phyloP scores from a whole-genome alignment of 345 rosid genomes.

The Zanthoxylum bungeanum region DNA sequence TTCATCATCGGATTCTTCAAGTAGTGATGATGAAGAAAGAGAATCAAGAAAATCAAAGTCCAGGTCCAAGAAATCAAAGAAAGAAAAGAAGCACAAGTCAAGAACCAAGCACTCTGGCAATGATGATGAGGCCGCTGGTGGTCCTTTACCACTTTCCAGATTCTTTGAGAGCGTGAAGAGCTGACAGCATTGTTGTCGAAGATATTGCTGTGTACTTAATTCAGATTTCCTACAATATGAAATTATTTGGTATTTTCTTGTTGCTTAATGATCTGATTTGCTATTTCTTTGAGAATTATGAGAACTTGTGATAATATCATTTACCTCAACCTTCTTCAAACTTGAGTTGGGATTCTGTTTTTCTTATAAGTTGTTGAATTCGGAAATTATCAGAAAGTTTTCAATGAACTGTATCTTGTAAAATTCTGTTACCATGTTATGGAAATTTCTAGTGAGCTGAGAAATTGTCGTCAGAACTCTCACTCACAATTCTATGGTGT shows the following conservation, averaged over 20 bases:
- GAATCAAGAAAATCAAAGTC: slow-evolving; percentile 79
- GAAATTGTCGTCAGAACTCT: not conserved
- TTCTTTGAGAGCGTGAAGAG: slow-evolving; percentile 78
- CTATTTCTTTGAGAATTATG: not conserved
- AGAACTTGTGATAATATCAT: slow-evolving; percentile 21
- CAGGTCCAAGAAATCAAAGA: slow-evolving; percentile 61
- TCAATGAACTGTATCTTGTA: not conserved
- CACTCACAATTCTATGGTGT: not conserved
- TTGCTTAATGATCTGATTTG: slow-evolving; percentile 4
- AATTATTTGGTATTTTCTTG: not conserved
- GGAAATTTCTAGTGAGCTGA: not conserved
- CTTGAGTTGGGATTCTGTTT: not conserved
- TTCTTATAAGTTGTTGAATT: not conserved
- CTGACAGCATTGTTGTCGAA: slow-evolving; percentile 21
- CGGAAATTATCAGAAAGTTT: not conserved
- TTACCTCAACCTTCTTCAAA: not conserved
- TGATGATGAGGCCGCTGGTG: slow-evolving; percentile 49
- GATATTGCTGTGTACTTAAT: slow-evolving; percentile 12
- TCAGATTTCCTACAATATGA: slow-evolving; percentile 12
- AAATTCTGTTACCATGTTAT: not conserved
- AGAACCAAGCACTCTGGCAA: slow-evolving; percentile 50
- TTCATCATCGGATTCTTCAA: slow-evolving; percentile 74
- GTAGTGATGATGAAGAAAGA: slow-evolving; percentile 68
- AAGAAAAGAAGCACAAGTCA: slow-evolving; percentile 71
- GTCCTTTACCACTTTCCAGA: slow-evolving; percentile 89